phyloP scores from a whole-genome alignment of 371 early-diverging fungal genomes.

The Globomyces sp. region DNA sequence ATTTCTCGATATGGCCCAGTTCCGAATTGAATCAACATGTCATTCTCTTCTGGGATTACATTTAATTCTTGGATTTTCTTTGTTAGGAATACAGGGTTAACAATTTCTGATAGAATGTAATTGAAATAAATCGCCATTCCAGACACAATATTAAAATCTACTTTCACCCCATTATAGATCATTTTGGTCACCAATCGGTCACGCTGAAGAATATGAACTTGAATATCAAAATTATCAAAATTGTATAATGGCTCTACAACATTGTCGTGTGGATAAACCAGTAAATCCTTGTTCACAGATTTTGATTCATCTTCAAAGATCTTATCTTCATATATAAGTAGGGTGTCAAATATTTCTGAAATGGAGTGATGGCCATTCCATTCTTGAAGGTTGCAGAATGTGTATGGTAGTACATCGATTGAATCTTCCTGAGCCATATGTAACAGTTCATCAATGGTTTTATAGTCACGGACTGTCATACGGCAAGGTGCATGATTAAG shows the following conservation, averaged over 20 bases:
- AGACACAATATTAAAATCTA: not conserved
- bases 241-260: too few species aligned
- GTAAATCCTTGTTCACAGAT: too few species aligned
- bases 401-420: not conserved
- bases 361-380: too few species aligned
- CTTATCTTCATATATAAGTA: too few species aligned
- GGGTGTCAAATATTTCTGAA: too few species aligned
- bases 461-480: not conserved
- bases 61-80: not conserved
- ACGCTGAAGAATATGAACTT: not conserved
- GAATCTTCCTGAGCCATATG: slow-evolving; percentile 2
- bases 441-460: slow-evolving; percentile 14
- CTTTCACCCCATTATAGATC: not conserved
- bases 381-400: slow-evolving; percentile 2
- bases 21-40: not conserved
- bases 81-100: not conserved
- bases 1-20: not conserved
- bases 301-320: too few species aligned
- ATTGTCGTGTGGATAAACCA: too few species aligned
- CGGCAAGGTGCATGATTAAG: slow-evolving; percentile 33
- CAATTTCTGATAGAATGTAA: not conserved
- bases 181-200: not conserved
- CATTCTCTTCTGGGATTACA: too few species aligned
- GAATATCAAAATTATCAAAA: too few species aligned
- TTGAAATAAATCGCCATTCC: not conserved